Base-by-base conservation (phyloP, 2,329 filamentous ascomycete genomes). In the Phialophora verrucosa region DNA sequence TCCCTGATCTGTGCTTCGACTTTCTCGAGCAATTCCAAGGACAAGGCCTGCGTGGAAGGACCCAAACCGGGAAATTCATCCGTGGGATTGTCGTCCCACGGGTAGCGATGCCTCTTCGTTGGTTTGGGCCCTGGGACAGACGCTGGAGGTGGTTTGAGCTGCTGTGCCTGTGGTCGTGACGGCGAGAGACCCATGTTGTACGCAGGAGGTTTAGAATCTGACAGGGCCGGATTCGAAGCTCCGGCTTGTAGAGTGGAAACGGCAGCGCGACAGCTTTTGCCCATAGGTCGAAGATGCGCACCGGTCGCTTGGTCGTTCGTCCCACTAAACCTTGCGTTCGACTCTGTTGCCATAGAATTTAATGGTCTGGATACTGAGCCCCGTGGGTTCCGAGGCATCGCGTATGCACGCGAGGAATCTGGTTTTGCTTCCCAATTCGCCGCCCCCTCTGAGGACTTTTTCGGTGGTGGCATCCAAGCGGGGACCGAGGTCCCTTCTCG, bases 41-140 rank as follows among this genome's bases (percentile, higher is more conserved):
- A 67, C 20, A 67, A 27, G 27, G 68, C 65, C 53, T 69, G 68
- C n/a, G 68, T 69, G 5, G 68, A 69, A 5, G 68, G 68, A 7
- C 68, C 68, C 10, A 61, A 65, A 2, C 23, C 62, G 44, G 53
- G 59, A 23, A 67, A 67, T 7, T 69, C 68, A 53, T 69, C 68
- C 27, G 6, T 4, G 11, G 55, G 51, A 44, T 17, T 31, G 8
- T 38, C n/a, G 12, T 67, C 51, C 62, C 62, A 65, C 11, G 66
- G 66, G 3, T 62, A 55, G 6, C 29, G 25, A 14, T 55, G 53
- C 17, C 29, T 4, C 35, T 31, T 55, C n/a, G 25, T 25, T 35
- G 25, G 29, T 55, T 55, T 51, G 17, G 38, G 38, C 38, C 38
- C 5, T n/a, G 17, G 17, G 38, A 17, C 4, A 42, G 38, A 17